A percentile compares a stretch with the other conserved stretches of the same genome.
phyloP scores from a whole-genome alignment of 2,329 filamentous ascomycete genomes.

The Aspergillus intermedius region DNA sequence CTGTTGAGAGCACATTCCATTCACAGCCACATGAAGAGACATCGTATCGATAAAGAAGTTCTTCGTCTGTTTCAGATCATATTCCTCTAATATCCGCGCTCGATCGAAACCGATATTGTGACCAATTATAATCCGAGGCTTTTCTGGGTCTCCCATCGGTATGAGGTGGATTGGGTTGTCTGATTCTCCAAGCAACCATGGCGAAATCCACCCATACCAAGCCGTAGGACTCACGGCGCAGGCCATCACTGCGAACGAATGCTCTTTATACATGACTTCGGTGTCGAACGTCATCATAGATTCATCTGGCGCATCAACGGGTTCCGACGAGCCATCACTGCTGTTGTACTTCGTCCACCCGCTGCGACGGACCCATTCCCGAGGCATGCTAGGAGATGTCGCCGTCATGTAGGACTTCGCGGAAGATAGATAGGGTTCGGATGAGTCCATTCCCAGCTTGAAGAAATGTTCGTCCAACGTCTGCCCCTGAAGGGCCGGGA shows the following conservation, averaged over 20 bases:
- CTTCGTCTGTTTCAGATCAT: conserved; percentile 70
- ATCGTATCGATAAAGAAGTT: conserved; percentile 94
- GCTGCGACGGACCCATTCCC: conserved; percentile 68
- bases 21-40: conserved; percentile 95
- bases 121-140: conserved; percentile 73
- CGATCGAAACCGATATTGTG: conserved; percentile 96
- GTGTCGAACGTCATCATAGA: conserved; percentile 86
- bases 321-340: conserved; percentile 63
- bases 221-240: conserved; percentile 82
- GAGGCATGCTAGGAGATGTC: conserved; percentile 54
- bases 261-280: conserved; percentile 93
- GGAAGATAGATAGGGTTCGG: conserved; percentile 71
- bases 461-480: conserved; percentile 92
- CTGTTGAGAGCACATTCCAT: conserved; percentile 97
- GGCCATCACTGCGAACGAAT: conserved; percentile 90
- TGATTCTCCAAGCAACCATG: conserved; percentile 83
- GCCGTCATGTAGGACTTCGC: conserved; percentile 67
- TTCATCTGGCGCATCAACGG: conserved; percentile 71
- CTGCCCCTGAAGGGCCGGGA: conserved; percentile 70
- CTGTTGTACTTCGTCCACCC: conserved; percentile 91
- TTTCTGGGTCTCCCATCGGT: conserved; percentile 70
- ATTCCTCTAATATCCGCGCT: conserved; percentile 82
- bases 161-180: conserved; percentile 72
- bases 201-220: conserved; percentile 97
- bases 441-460: conserved; percentile 76